Evolutionary conservation across 768 basidiomycete genomes (phyloP), one percentile per base, ranked within the genome.

Genomic region (Calocera viscosa): DNA sequence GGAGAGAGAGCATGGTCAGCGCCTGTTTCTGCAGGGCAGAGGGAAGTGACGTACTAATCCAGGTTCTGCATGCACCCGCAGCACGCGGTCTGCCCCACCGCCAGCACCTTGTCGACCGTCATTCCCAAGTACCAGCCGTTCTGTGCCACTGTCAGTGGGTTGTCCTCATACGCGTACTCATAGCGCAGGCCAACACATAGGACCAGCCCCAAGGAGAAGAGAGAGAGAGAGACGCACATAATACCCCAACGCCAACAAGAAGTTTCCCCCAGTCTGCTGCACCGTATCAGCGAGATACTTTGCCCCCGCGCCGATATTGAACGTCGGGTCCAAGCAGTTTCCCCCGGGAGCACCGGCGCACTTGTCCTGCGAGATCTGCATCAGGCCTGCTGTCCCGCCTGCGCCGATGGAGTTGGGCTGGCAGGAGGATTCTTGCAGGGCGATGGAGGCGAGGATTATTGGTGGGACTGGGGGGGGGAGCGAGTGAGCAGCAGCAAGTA

Each of bases 51-150:
- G 53, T 19, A 60, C 53, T 60, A 60, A 26, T 60, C 53, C 26
- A 60, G 53, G 30, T 60, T 60, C 53, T 60, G 53, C 53, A 60
- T 60, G 22, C 53, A 60, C 30, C 53, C 53, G 53, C 53, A 60
- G 30, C 53, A 60, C 30, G 53, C 14, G 26, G 26, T 16, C 53
- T 60, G 53, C 53, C 53, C 53, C 2, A 60, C 53, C 16, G 24
- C 30, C 30, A 60, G 53, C 53, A 60, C 53, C 53, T 12, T 22
- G 22, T 60, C 53, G 26, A 60, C 53, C 26, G 53, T 60, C 53
- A 60, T 60, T 5, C 53, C 53, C 14, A 60, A 8, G 30, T 60
- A 60, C 53, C 53, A 60, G 7, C 53, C 53, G 30, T 60, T 60
- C 53, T 60, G 30, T 7, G 19, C 2, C 2, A 11, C 30, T 49